Percentiles rank a stretch among this genome's conserved stretches.
Evolutionary conservation across 495 filamentous ascomycete species (phyloP).

Genomic region (Neurospora africana): DNA sequence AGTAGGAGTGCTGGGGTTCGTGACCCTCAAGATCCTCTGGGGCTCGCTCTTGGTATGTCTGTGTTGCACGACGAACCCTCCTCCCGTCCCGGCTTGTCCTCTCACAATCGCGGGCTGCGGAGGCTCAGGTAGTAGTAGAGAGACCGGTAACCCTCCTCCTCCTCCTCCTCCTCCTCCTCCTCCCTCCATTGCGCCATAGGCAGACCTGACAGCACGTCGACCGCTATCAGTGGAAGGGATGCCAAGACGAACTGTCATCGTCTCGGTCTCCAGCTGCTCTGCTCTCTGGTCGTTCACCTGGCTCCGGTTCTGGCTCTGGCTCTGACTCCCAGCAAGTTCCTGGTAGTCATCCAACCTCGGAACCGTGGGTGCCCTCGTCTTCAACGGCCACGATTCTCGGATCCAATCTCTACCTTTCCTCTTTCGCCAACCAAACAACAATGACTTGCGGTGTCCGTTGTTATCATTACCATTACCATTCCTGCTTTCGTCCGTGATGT

Average conservation of each 20-base stretch:
- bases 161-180: not conserved
- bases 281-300: not conserved
- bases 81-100: not conserved
- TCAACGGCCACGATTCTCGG: conserved; percentile 11
- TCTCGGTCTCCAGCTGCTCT: not conserved
- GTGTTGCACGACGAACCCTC: not conserved
- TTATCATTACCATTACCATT: not conserved
- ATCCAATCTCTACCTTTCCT: not conserved
- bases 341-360: conserved; percentile 6
- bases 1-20: not conserved
- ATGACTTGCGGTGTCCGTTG: conserved; percentile 3
- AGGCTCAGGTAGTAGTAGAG: not conserved
- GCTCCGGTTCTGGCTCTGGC: not conserved
- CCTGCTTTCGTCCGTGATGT: conserved; percentile 2
- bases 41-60: conserved; percentile 1
- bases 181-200: not conserved
- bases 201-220: not conserved
- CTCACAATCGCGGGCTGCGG: not conserved
- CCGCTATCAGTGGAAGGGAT: not conserved
- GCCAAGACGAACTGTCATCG: not conserved
- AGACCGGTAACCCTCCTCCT: not conserved
- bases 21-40: conserved; percentile 1
- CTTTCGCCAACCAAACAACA: not conserved
- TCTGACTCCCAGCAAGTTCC: not conserved
- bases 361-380: conserved; percentile 10